Conservation (phyloP, 2,329 filamentous ascomycete species). For the Arachnomyces sp. region DNA sequence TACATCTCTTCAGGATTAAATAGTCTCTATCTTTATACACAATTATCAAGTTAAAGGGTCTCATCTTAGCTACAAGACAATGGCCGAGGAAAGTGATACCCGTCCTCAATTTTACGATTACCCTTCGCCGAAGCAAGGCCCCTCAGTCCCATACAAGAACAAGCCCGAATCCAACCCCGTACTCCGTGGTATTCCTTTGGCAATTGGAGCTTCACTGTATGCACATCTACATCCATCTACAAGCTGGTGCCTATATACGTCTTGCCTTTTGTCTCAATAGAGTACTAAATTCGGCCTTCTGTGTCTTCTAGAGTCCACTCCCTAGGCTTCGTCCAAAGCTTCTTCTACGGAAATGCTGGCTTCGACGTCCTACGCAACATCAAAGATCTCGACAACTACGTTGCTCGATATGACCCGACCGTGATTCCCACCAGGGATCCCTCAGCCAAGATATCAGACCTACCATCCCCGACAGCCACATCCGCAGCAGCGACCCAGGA, state of each 20-base stretch:
- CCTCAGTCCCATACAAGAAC: constrained; percentile 38
- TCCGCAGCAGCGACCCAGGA: constrained; percentile 26
- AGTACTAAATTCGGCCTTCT: constrained; percentile 4
- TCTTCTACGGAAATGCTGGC: constrained; percentile 65
- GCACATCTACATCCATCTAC: constrained; percentile 18
- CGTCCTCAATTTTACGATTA: constrained; percentile 26
- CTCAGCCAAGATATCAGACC: constrained; percentile 5
- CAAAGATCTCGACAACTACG: constrained; percentile 46
- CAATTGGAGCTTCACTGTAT: constrained; percentile 56
- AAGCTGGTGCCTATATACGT: not conserved
- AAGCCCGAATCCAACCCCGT: constrained; percentile 59
- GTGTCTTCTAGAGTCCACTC: constrained; percentile 45
- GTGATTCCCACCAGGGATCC: constrained; percentile 40
- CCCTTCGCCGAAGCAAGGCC: constrained; percentile 32
- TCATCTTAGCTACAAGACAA: no score
- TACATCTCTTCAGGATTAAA: constrained; percentile 1
- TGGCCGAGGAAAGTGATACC: not conserved
- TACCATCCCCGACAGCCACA: constrained; percentile 8
- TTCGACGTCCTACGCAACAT: constrained; percentile 53
- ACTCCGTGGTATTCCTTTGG: constrained; percentile 58
- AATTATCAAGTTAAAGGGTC: no score
- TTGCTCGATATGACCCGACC: constrained; percentile 50
- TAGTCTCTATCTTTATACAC: not conserved
- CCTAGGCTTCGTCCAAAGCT: constrained; percentile 53
- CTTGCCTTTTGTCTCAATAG: constrained; percentile 4